Evolutionary conservation across 805 yeast genomes (phyloP), one percentile per base, ranked within the genome.

Genomic region (Yamadazyma kitorensis): DNA sequence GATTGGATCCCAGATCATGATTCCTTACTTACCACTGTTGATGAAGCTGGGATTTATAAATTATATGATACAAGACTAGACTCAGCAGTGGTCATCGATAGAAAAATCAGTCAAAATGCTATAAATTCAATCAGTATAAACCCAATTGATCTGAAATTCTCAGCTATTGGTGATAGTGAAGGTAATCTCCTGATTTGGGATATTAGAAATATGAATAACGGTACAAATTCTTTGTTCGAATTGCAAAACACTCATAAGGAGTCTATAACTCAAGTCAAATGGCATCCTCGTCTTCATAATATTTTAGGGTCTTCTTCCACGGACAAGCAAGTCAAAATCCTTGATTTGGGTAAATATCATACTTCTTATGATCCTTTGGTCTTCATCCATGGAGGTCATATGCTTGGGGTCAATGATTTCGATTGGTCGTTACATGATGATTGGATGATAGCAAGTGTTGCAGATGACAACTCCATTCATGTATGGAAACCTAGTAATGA

Each of bases 381-480:
- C 6, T 88, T 89, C 51, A 68, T 70, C 3, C 98, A 89, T 57
- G 82, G 80, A 3, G 97, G 97, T 0, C 98, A 89, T 55, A 72
- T 82, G 74, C 64, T 82, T n/a, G 88, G 91, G 3, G 86, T 89
- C 3, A 84, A 82, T 44, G 97, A 88, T 48, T 59, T 87, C 18
- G 72, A 78, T 21, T 89, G 97, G 97, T 83, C 85, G 37, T 74
- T 78, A 0, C 78, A 78, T 39, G 84, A 77, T 37, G 75, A 78
- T 4, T 75, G 82, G 75, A 68, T 82, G 72, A 43, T 87, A 23
- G 80, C 86, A 3, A 79, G 87, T 49, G 91, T 84, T 4, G 78
- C 86, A 0, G 87, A 83, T 48, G 96, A 89, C 51, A 89, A 89
- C 52, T 76, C 89, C 1, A 61, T 88, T n/a, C 96, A 89, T 42